A percentile compares a stretch with the other conserved stretches of the same genome.
These are phyloP conservation scores for Singerocomus rubriflavus DNA, from an alignment of 1,284 basidiomycete species.

Conservation along the genomic window DNA sequence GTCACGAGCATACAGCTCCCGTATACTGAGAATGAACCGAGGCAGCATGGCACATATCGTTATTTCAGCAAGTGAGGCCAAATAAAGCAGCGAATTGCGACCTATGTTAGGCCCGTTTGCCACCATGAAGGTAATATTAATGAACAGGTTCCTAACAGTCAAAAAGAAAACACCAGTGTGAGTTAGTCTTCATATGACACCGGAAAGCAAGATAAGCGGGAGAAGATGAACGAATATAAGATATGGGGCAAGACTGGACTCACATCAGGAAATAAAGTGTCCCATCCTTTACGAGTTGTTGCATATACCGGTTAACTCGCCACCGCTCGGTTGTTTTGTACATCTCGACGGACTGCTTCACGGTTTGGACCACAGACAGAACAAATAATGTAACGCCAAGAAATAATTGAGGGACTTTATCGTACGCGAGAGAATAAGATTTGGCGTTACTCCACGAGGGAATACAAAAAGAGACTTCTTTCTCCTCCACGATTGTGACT, in stretches of 20 bases:
- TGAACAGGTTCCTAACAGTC: background rate
- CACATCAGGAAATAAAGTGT: too few species aligned
- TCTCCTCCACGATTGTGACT: background rate
- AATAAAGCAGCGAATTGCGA: background rate
- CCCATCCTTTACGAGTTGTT: too few species aligned
- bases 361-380: too few species aligned
- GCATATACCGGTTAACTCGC: too few species aligned
- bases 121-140: background rate
- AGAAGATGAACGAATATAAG: background rate
- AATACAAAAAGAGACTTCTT: background rate
- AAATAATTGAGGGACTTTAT: too few species aligned
- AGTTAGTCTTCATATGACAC: background rate
- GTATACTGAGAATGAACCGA: conserved; percentile 10
- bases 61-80: background rate
- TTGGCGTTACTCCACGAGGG: too few species aligned
- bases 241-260: too few species aligned
- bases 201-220: background rate
- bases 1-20: conserved; percentile 10
- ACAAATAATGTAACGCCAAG: too few species aligned
- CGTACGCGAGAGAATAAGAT: too few species aligned
- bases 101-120: too few species aligned
- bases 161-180: background rate
- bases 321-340: too few species aligned
- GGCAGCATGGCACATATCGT: background rate
- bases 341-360: too few species aligned